A percentile compares a stretch with the other conserved stretches of the same genome.
phyloP scores from a whole-genome alignment of 345 rosid genomes.

The Eucalyptus sideroxylon region DNA sequence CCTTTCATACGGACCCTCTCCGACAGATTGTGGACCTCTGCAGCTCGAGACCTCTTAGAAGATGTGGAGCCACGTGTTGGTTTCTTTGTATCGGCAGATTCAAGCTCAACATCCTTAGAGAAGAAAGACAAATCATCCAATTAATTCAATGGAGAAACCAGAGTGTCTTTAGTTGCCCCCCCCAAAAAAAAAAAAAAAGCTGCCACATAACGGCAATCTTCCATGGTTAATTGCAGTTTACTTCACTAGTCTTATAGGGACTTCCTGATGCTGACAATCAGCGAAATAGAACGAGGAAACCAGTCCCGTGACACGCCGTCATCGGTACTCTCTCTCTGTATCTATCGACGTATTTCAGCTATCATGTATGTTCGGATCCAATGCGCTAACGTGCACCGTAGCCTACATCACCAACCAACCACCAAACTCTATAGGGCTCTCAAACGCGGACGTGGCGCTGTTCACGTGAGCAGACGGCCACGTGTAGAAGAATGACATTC shows the following conservation, averaged over 20 bases:
- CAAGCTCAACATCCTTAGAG: slow-evolving; percentile 48
- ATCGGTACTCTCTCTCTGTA: neutral
- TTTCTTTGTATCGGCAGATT: slow-evolving; percentile 40
- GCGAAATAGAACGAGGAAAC: neutral
- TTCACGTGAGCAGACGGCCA: neutral
- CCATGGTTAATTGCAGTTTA: neutral
- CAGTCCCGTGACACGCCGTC: slow-evolving; percentile 12
- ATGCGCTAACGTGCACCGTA: neutral
- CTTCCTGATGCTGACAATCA: neutral
- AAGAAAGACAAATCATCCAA: neutral
- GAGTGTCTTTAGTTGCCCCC: neutral
- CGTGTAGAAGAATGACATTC: neutral
- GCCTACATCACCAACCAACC: neutral
- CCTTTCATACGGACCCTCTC: slow-evolving; percentile 55
- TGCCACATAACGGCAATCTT: neutral
- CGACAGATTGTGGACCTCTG: slow-evolving; percentile 92
- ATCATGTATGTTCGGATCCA: neutral
- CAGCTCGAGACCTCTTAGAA: slow-evolving; percentile 76
- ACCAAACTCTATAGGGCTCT: neutral
- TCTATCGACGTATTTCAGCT: neutral
- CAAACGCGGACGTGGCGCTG: neutral
- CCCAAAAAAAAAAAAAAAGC: neutral
- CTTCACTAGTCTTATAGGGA: neutral
- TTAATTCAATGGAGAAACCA: neutral
- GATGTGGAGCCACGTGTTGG: slow-evolving; percentile 49